Evolutionary conservation across 371 early-diverging fungal genomes (phyloP).

Genomic region (Mucor circinelloides): DNA sequence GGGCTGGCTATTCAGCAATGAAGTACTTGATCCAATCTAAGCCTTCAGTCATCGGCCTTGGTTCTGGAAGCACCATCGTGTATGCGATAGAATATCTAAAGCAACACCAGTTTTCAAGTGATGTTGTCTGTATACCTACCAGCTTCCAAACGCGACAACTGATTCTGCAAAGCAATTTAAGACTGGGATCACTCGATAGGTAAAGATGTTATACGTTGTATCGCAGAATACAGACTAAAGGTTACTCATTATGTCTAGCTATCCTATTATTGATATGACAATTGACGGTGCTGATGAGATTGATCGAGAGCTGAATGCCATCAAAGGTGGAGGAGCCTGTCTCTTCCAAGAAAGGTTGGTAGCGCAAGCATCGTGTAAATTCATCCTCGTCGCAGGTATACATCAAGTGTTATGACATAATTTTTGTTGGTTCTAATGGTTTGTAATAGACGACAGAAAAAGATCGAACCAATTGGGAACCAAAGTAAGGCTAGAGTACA

Average conservation of each 20-base stretch:
- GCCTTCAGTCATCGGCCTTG: constrained; percentile 80
- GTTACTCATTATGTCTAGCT: constrained; percentile 23
- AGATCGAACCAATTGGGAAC: constrained; percentile 75
- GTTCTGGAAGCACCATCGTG: constrained; percentile 88
- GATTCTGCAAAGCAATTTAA: constrained; percentile 64
- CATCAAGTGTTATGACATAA: background rate
- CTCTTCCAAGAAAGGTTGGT: constrained; percentile 92
- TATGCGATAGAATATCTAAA: constrained; percentile 79
- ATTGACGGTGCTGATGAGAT: constrained; percentile 96
- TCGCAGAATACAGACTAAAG: too few relatives aligned
- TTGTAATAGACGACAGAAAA: constrained; percentile 71
- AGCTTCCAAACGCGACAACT: constrained; percentile 85
- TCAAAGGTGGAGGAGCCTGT: constrained; percentile 95
- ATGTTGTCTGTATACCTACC: constrained; percentile 84
- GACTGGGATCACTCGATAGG: constrained; percentile 68
- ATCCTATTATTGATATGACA: constrained; percentile 77
- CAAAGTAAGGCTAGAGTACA: constrained; percentile 83
- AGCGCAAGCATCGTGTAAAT: constrained; percentile 76
- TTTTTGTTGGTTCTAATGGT: too few relatives aligned
- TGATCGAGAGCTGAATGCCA: constrained; percentile 75
- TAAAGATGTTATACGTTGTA: constrained; percentile 29
- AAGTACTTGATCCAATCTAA: constrained; percentile 67
- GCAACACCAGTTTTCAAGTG: constrained; percentile 53
- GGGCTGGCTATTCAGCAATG: constrained; percentile 82
- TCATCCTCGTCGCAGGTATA: constrained; percentile 88